Percentiles rank a stretch among this genome's conserved stretches.
Evolutionary conservation across 2,329 filamentous ascomycete species (phyloP).

Genomic region (Neofusicoccum parvum): DNA sequence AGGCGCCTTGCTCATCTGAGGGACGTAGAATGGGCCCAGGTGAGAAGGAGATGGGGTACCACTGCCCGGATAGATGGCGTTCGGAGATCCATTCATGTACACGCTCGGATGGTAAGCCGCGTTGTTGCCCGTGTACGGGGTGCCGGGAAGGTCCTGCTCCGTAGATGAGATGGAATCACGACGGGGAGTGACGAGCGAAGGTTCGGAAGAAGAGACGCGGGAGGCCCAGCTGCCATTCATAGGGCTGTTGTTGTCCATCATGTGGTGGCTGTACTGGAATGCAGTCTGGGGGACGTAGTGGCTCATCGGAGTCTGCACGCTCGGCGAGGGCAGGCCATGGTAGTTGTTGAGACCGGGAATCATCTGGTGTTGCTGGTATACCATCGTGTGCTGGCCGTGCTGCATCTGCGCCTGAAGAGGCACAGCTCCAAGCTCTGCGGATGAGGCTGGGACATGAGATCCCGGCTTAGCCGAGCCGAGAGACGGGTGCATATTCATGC

Average conservation of each 20-base stretch:
- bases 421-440: conserved; percentile 38
- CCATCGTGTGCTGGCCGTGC: conserved; percentile 42
- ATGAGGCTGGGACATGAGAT: conserved; percentile 35
- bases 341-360: conserved; percentile 32
- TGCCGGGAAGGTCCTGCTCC: conserved; percentile 55
- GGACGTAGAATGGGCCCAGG: conserved; percentile 46
- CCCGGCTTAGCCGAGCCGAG: conserved; percentile 36
- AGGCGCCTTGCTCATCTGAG: conserved; percentile 41
- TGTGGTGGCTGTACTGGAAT: conserved; percentile 48
- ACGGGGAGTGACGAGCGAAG: conserved; percentile 54
- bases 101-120: conserved; percentile 45
- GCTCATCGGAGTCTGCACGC: conserved; percentile 49
- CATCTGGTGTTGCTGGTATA: conserved; percentile 41
- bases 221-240: conserved; percentile 50
- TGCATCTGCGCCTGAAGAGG: conserved; percentile 27
- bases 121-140: conserved; percentile 38
- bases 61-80: conserved; percentile 50
- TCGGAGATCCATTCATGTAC: conserved; percentile 54
- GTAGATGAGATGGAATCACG: conserved; percentile 56
- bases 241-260: conserved; percentile 48
- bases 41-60: conserved; percentile 54
- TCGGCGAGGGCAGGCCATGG: conserved; percentile 37
- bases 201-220: conserved; percentile 49
- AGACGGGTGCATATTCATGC: conserved; percentile 23
- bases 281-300: conserved; percentile 47